phyloP scores from a whole-genome alignment of 257 asterid species.

The Leptodermis oblonga region DNA sequence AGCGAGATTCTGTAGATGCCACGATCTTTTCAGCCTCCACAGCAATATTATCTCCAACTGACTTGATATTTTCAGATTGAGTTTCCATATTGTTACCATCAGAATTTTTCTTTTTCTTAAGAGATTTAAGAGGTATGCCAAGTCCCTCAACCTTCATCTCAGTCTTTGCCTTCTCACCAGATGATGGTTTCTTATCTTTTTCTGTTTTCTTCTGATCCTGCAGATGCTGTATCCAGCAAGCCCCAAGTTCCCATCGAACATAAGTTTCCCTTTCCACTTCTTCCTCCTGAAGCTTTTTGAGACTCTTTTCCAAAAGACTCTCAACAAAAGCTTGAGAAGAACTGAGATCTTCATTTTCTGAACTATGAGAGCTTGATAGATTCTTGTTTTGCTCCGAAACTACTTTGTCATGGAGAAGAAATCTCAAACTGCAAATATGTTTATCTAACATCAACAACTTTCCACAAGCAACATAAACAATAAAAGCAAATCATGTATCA shows the following conservation, averaged over 20 bases:
- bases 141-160: conserved; percentile 98
- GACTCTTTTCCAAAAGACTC: conserved; percentile 77
- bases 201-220: conserved; percentile 93
- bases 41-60: conserved; percentile 36
- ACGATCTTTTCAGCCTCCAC: conserved; percentile 41
- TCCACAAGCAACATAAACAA: conserved; percentile 2
- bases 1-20: conserved; percentile 41
- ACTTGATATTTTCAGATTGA: conserved; percentile 37
- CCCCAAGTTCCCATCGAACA: conserved; percentile 98
- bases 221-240: conserved; percentile 97
- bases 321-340: conserved; percentile 61
- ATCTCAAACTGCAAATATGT: conserved; percentile 70
- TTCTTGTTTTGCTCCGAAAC: conserved; percentile 44
- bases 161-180: conserved; percentile 60
- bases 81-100: conserved; percentile 41
- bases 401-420: conserved; percentile 68
- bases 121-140: conserved; percentile 85
- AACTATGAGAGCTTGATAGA: conserved; percentile 34
- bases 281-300: conserved; percentile 71
- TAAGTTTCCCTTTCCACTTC: conserved; percentile 53
- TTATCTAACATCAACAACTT: conserved; percentile 20
- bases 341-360: conserved; percentile 48
- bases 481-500: conserved; percentile 7
- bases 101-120: conserved; percentile 63
- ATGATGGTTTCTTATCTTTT: conserved; percentile 69